Conservation (phyloP, 2,329 filamentous ascomycete species). For the Aspergillus neotritici region DNA sequence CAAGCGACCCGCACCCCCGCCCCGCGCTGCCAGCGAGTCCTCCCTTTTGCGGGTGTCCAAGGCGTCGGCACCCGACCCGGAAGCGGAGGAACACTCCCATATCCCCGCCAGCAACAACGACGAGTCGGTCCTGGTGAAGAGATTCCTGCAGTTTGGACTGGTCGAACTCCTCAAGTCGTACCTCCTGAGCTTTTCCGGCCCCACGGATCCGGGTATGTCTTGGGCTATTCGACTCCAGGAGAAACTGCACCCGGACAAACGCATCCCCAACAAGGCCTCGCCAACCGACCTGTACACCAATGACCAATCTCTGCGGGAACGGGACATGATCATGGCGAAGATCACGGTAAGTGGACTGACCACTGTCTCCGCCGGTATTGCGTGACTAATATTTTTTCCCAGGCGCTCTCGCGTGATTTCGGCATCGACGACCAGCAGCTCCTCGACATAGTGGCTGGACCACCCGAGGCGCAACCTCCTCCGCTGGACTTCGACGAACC, state of each 20-base stretch:
- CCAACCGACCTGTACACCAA: constrained; percentile 48
- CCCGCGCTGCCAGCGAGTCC: constrained; percentile 49
- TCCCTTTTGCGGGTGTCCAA: constrained; percentile 30
- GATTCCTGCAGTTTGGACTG: constrained; percentile 57
- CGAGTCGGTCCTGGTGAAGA: constrained; percentile 49
- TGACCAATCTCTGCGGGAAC: constrained; percentile 46
- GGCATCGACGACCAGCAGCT: constrained; percentile 46
- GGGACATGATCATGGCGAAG: constrained; percentile 53
- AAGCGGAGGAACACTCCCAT: constrained; percentile 43
- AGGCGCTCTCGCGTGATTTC: constrained; percentile 52
- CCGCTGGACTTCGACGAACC: constrained; percentile 51
- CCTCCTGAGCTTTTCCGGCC: constrained; percentile 38
- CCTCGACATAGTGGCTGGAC: constrained; percentile 40
- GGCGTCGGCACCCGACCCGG: constrained; percentile 51
- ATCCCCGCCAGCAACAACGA: constrained; percentile 34
- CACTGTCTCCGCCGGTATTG: constrained; percentile 5
- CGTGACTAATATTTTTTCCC: no score
- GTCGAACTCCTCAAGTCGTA: constrained; percentile 59
- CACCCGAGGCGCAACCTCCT: constrained; percentile 34
- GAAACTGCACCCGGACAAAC: constrained; percentile 49
- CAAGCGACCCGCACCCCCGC: constrained; percentile 56
- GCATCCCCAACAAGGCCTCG: constrained; percentile 45
- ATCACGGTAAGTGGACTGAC: constrained; percentile 41
- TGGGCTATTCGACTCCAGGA: constrained; percentile 52
- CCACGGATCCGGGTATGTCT: constrained; percentile 37